A percentile compares a stretch with the other conserved stretches of the same genome.
These are phyloP conservation scores for Podaxis sp. DNA, from an alignment of 768 basidiomycete species.

Conservation along the genomic window DNA sequence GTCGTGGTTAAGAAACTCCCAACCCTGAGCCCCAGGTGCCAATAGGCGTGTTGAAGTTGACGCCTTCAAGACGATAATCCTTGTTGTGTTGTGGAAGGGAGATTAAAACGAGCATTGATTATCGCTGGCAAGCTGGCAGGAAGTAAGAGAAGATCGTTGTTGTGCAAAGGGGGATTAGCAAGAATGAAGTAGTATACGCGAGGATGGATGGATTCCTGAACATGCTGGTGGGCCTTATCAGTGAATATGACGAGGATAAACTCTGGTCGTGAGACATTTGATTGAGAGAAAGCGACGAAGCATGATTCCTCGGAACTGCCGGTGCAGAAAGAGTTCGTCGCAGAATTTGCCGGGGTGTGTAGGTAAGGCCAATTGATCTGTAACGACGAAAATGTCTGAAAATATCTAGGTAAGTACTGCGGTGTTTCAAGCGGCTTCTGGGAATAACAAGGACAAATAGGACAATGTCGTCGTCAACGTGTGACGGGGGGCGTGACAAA, in stretches of 20 bases:
- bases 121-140: slow-evolving; percentile 11
- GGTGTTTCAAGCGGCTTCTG: background rate
- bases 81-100: slow-evolving; percentile 65
- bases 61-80: slow-evolving; percentile 67
- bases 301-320: no score
- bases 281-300: background rate
- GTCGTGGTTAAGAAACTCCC: slow-evolving; percentile 58
- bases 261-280: background rate
- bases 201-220: no score
- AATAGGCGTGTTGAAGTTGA: slow-evolving; percentile 43
- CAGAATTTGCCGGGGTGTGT: no score
- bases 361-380: no score
- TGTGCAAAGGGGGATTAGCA: slow-evolving; percentile 2
- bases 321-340: no score
- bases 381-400: no score
- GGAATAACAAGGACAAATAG: slow-evolving; percentile 6
- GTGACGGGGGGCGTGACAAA: slow-evolving; percentile 14
- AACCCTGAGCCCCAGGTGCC: slow-evolving; percentile 62
- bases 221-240: no score
- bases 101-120: slow-evolving; percentile 49
- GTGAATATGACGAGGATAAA: background rate
- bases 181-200: no score
- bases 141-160: slow-evolving; percentile 52
- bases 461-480: background rate
- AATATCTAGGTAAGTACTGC: background rate